These are phyloP conservation scores for Triticum timopheevii DNA, from an alignment of 176 grass and related monocot genomes.

Conservation along the genomic window DNA sequence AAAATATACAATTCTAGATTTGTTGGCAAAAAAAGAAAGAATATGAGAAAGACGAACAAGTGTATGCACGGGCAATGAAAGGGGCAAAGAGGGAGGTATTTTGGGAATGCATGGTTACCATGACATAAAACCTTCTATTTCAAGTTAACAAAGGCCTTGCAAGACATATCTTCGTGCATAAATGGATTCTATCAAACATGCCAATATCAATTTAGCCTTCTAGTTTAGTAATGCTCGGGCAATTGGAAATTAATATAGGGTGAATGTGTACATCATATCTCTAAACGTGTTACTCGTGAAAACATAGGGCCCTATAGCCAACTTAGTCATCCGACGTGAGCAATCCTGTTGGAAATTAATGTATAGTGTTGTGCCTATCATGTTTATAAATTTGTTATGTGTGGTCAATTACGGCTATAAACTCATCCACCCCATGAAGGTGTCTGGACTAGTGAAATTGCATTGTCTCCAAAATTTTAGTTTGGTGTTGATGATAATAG, in stretches of 20 bases:
- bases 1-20: neutral
- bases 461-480: no score
- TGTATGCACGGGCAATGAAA: neutral
- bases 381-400: no score
- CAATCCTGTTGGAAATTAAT: no score
- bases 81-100: neutral
- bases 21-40: neutral
- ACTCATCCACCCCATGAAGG: no score
- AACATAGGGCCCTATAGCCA: neutral
- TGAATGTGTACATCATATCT: neutral
- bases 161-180: neutral
- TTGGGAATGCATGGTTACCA: neutral
- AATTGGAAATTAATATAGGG: neutral
- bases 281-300: neutral
- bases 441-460: no score
- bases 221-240: neutral
- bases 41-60: neutral
- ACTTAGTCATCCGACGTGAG: no score
- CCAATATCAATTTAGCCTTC: neutral
- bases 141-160: neutral
- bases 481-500: no score
- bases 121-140: neutral
- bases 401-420: no score
- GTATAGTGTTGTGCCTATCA: no score
- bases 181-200: neutral